A percentile compares a stretch with the other conserved stretches of the same genome.
These are phyloP conservation scores for Stentor coeruleus DNA, from an alignment of 73 alveolate genomes.

Conservation along the genomic window DNA sequence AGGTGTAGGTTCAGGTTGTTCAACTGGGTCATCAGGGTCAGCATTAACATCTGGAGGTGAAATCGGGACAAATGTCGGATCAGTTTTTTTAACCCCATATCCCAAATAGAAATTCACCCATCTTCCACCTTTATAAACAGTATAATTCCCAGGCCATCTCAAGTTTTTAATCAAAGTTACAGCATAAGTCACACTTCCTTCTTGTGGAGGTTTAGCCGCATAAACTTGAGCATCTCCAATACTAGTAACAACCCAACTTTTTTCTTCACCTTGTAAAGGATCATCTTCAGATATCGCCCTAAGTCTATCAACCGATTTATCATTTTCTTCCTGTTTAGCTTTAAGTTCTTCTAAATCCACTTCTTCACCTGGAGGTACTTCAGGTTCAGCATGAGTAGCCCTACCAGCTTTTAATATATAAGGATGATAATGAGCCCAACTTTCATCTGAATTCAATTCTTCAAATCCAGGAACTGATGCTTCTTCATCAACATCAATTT, in stretches of 20 bases:
- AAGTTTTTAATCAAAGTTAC: constrained; percentile 49
- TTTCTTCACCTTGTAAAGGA: constrained; percentile 52
- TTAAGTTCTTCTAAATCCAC: constrained; percentile 64
- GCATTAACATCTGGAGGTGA: constrained; percentile 50
- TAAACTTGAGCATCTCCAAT: constrained; percentile 64
- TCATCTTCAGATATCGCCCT: constrained; percentile 66
- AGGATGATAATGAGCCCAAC: constrained; percentile 74
- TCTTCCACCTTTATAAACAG: constrained; percentile 58
- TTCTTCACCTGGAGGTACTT: constrained; percentile 46
- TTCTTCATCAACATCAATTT: constrained; percentile 86
- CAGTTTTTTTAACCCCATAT: constrained; percentile 70
- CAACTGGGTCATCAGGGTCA: constrained; percentile 70
- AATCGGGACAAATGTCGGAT: constrained; percentile 61
- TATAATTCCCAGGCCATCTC: constrained; percentile 78
- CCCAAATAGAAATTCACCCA: constrained; percentile 76
- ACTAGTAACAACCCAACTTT: constrained; percentile 55
- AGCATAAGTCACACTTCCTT: constrained; percentile 55
- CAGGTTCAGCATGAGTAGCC: constrained; percentile 43
- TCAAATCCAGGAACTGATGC: constrained; percentile 72
- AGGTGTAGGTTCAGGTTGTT: constrained; percentile 76
- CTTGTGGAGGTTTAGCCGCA: constrained; percentile 49
- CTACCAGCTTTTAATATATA: constrained; percentile 58
- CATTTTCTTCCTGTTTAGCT: constrained; percentile 61
- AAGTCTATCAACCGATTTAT: constrained; percentile 58
- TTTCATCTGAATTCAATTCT: constrained; percentile 61